These are phyloP conservation scores for Penicillium palitans DNA, from an alignment of 2,329 filamentous ascomycete species.

Conservation along the genomic window DNA sequence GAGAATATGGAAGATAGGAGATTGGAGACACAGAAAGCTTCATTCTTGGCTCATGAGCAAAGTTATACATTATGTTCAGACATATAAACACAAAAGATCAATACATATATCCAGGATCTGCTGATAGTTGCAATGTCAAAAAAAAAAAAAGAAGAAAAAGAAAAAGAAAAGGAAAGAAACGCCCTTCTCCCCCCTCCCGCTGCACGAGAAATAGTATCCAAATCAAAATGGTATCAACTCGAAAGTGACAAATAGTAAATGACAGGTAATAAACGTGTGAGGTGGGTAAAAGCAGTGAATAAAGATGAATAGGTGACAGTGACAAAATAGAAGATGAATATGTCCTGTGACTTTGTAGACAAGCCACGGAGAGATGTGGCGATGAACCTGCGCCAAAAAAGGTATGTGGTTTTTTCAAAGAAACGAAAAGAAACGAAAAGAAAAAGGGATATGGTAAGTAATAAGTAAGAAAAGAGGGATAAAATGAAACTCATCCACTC, in stretches of 20 bases:
- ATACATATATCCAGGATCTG: neutral
- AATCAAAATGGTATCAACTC: conserved; percentile 14
- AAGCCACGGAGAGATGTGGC: neutral
- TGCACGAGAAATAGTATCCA: conserved; percentile 7
- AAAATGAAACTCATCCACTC: neutral
- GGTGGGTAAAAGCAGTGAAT: neutral
- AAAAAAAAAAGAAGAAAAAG: neutral
- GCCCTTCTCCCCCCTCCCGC: conserved; percentile 5
- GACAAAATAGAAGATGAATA: neutral
- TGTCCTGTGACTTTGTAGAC: neutral
- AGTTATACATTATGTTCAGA: conserved; percentile 3
- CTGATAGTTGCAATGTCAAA: neutral
- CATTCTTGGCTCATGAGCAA: neutral
- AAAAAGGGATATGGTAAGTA: conserved; percentile 2
- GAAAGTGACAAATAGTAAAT: conserved; percentile 7
- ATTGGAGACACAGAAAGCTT: neutral
- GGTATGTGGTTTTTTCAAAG: neutral
- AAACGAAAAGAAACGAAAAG: neutral
- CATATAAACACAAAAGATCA: neutral
- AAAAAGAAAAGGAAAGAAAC: neutral
- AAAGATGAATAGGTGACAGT: neutral
- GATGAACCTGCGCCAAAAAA: conserved; percentile 1
- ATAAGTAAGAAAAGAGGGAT: neutral
- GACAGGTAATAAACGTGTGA: neutral
- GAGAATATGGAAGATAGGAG: neutral